Percentiles rank a stretch among this genome's conserved stretches.
Evolutionary conservation across 73 alveolate species (phyloP).

Genomic region (Tetrahymena borealis): DNA sequence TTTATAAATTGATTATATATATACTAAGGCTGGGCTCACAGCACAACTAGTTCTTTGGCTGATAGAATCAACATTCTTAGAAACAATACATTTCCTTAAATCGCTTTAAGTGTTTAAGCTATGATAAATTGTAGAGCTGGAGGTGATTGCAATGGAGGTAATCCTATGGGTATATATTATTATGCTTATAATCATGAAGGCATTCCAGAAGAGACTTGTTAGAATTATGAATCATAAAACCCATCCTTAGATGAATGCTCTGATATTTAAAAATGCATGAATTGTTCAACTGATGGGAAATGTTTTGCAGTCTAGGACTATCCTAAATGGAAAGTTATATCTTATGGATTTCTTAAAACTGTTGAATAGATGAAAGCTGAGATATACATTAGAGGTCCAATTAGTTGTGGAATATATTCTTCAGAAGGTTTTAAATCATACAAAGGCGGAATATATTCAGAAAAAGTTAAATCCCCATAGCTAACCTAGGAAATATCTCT

Average conservation of each 20-base stretch:
- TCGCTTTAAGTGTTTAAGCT: constrained; percentile 56
- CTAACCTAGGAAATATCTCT: constrained; percentile 56
- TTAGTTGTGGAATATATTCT: constrained; percentile 54
- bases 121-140: constrained; percentile 78
- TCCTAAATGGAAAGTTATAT: constrained; percentile 38
- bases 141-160: constrained; percentile 74
- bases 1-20: no score
- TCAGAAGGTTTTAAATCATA: constrained; percentile 50
- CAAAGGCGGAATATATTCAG: constrained; percentile 74
- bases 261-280: constrained; percentile 6
- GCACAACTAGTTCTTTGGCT: constrained; percentile 67
- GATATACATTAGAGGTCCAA: constrained; percentile 69
- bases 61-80: constrained; percentile 71
- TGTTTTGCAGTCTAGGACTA: constrained; percentile 58
- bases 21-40: constrained; percentile 92
- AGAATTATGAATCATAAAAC: constrained; percentile 53
- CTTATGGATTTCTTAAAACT: constrained; percentile 48
- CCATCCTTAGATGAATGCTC: constrained; percentile 40
- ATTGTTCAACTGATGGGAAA: constrained; percentile 16
- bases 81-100: constrained; percentile 53
- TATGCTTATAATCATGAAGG: constrained; percentile 57
- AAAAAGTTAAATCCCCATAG: constrained; percentile 9
- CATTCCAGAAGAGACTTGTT: constrained; percentile 65
- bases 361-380: constrained; percentile 68
- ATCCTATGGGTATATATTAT: constrained; percentile 59